Evolutionary conservation across 257 asterid genomes (phyloP).

Genomic region (Lithospermum erythrorhizon): DNA sequence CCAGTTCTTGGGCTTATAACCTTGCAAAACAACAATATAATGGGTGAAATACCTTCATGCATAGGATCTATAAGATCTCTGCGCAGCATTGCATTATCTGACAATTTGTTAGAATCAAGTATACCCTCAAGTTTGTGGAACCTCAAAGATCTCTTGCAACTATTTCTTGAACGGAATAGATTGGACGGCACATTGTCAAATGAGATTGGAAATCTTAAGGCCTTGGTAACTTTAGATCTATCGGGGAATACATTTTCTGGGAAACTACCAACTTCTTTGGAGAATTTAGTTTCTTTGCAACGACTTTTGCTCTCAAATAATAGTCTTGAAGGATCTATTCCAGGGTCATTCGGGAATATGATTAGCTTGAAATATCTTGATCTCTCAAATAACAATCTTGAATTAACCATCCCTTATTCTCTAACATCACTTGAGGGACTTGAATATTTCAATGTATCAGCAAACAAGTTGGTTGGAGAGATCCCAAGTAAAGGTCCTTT

Average conservation of each 20-base stretch:
- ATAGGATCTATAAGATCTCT: conserved; percentile 4
- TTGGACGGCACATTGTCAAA: not conserved
- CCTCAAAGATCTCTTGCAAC: not conserved
- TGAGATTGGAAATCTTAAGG: not conserved
- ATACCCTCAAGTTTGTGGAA: conserved; percentile 3
- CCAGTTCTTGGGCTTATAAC: not conserved
- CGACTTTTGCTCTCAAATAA: not conserved
- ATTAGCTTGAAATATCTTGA: not conserved
- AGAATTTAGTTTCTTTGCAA: not conserved
- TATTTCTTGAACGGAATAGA: not conserved
- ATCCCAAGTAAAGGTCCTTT: not conserved
- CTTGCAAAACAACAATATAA: not conserved
- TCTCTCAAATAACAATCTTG: not conserved
- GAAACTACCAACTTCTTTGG: not conserved
- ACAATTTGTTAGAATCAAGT: not conserved
- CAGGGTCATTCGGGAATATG: not conserved
- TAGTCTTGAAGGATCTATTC: not conserved
- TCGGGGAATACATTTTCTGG: not conserved
- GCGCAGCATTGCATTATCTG: not conserved
- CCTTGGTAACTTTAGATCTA: too few relatives aligned
- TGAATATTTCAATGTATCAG: not conserved
- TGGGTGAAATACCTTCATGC: conserved; percentile 1
- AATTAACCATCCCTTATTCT: not conserved
- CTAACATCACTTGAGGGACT: not conserved
- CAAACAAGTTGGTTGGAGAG: not conserved